Evolutionary conservation across 2,329 filamentous ascomycete genomes (phyloP).

Genomic region (Arachnomyces sp.): DNA sequence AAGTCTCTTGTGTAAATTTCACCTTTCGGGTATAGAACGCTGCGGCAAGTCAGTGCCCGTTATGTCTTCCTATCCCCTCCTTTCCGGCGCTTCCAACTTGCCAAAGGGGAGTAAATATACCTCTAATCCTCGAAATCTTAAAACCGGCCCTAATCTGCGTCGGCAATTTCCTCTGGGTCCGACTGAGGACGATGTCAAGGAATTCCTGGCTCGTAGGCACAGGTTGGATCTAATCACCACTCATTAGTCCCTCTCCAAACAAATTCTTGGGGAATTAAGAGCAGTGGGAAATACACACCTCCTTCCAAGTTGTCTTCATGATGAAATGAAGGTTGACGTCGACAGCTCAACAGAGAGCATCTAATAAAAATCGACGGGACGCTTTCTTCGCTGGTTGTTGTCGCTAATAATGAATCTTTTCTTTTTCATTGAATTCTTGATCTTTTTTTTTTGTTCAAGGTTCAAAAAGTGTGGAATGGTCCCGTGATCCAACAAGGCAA

Average conservation of each 20-base stretch:
- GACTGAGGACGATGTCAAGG: constrained; percentile 89
- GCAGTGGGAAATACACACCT: constrained; percentile 37
- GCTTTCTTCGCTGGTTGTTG: no score
- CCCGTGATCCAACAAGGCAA: constrained; percentile 2
- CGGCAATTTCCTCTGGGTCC: constrained; percentile 85
- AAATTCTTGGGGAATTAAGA: neutral
- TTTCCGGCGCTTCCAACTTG: neutral
- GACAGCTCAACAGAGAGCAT: constrained; percentile 18
- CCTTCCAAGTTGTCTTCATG: constrained; percentile 57
- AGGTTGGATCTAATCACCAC: constrained; percentile 56
- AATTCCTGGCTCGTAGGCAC: constrained; percentile 93
- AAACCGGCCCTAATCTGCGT: constrained; percentile 95
- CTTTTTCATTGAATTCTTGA: no score
- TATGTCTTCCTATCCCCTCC: neutral
- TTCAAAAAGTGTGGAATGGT: no score
- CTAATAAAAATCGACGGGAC: constrained; percentile 14
- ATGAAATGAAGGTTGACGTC: constrained; percentile 23
- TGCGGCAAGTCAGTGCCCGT: constrained; percentile 25
- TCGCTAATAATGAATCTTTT: no score
- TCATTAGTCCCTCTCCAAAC: neutral
- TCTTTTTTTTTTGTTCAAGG: no score
- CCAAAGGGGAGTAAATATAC: constrained; percentile 22
- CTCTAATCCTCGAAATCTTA: constrained; percentile 85
- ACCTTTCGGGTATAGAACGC: constrained; percentile 96
- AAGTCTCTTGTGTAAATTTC: constrained; percentile 96